Evolutionary conservation across 1,284 basidiomycete genomes (phyloP).

Genomic region (Malassezia obtusa): DNA sequence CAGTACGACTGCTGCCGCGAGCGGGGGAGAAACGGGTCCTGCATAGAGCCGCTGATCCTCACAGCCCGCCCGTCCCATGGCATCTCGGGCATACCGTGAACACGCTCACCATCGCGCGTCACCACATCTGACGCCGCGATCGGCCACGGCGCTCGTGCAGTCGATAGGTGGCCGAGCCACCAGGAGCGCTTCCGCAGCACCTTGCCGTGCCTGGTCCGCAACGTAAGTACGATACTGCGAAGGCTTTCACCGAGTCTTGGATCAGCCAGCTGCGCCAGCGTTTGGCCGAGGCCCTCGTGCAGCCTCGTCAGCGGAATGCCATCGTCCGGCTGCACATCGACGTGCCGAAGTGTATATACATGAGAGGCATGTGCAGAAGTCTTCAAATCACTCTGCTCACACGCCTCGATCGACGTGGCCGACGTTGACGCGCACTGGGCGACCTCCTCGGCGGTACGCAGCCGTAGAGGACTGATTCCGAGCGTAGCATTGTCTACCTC

Average conservation of each 20-base stretch:
- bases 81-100: slow-evolving; percentile 15
- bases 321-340: background rate
- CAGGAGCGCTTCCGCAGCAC: slow-evolving; percentile 6
- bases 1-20: slow-evolving; percentile 8
- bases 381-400: background rate
- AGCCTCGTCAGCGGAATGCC: background rate
- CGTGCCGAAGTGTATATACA: background rate
- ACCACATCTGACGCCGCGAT: slow-evolving; percentile 12
- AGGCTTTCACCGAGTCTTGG: background rate
- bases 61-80: slow-evolving; percentile 22
- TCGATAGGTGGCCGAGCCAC: slow-evolving; percentile 30
- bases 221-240: background rate
- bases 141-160: slow-evolving; percentile 28
- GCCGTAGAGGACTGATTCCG: background rate
- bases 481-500: background rate
- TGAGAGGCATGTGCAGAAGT: background rate
- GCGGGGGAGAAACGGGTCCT: slow-evolving; percentile 27
- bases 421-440: background rate
- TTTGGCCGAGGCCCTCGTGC: background rate
- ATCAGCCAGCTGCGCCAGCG: background rate
- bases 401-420: slow-evolving; percentile 1
- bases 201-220: background rate
- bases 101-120: slow-evolving; percentile 18
- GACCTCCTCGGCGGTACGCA: background rate
- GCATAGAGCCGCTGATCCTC: slow-evolving; percentile 30